Evolutionary conservation across 106 monocot species (phyloP), one percentile per base, ranked within the genome.

Genomic region (Acorus gramineus): DNA sequence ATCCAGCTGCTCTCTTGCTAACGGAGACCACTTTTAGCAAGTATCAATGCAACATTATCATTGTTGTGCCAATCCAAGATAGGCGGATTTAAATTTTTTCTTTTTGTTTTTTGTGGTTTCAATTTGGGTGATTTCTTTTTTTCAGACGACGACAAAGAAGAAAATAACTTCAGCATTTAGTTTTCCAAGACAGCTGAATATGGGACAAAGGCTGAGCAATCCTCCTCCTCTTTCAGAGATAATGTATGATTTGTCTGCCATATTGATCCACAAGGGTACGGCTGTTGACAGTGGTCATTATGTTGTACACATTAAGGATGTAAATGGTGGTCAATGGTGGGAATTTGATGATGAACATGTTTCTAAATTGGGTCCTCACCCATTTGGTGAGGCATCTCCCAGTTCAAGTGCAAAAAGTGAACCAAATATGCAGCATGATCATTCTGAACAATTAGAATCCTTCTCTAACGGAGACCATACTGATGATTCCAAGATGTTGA

Each of bases 311-410:
- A 88, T 98, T 68, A 98, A 88, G 78, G 96, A 98, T 71, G 88
- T 74, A 69, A 70, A 74, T 52, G 81, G 76, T 57, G 85, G 83
- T 8, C 80, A 80, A 45, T 98, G 96, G 96, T 98, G 96, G 96
- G 96, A 98, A 66, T 98, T 98, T 81, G 96, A 98, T 79, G 96
- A 98, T 76, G 96, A 98, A 47, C 80, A 85, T 81, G 91, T 98
- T 3, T 80, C 82, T 42, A 78, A 86, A 52, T 71, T 90, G 70
- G 95, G 95, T 54, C 52, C 46, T 53, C 87, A 85, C 49, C 90
- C 95, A 2, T 96, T 90, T 76, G 90, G 87, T 11, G 83, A 89
- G 67, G 56, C 46, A 50, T 68, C 73, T 44, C 59, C 75, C 68
- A 73, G 73, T 57, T 64, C 76, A 9, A 57, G 74, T 63, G 46